Evolutionary conservation across 495 filamentous ascomycete genomes (phyloP), one percentile per base, ranked within the genome.

Genomic region (Opeltia flavorubescens): DNA sequence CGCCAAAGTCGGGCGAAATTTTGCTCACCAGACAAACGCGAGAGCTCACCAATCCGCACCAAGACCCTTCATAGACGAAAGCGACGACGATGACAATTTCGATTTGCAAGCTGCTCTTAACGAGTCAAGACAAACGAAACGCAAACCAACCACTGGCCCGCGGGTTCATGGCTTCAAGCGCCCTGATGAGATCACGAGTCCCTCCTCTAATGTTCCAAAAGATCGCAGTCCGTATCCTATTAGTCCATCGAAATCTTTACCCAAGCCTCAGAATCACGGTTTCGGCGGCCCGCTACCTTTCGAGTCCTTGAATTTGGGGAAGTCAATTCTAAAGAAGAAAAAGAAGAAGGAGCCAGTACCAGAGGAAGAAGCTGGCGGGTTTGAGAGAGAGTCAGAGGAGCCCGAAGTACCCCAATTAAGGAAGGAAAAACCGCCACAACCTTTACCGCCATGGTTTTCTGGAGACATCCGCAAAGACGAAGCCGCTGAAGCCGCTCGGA

Each of bases 241-340:
- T 29, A 63, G 44, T 23, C 6, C 30, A 13, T 21, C 41, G n/a
- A 17, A 21, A 11, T 9, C 46, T 43, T 13, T 15, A 11, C 57
- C 63, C 31, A 48, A 52, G 13, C 60, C 59, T n/a, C 25, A 58
- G 11, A 66, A 67, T 47, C 70, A 70, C 54, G 66, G 68, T 5
- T 86, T 93, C 57, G 74, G 74, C 55, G 89, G 89, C 0, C 86
- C 89, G 1, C 64, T 96, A 13, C 89, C 89, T 1, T 96, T 96
- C 54, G 86, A 95, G 59, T 84, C 81, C 38, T 67, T 98, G 1
- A 75, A 85, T 55, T 75, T 89, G 51, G 72, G 70, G 48, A 67
- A 73, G 59, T 72, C 68, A 17, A 67, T 81, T 13, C 71, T 77
- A 43, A 64, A 63, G 18, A n/a, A n/a, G 15, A 70, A 63, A 54